Conservation (phyloP, 495 filamentous ascomycete species). For the Aspergillus nanangensis region DNA sequence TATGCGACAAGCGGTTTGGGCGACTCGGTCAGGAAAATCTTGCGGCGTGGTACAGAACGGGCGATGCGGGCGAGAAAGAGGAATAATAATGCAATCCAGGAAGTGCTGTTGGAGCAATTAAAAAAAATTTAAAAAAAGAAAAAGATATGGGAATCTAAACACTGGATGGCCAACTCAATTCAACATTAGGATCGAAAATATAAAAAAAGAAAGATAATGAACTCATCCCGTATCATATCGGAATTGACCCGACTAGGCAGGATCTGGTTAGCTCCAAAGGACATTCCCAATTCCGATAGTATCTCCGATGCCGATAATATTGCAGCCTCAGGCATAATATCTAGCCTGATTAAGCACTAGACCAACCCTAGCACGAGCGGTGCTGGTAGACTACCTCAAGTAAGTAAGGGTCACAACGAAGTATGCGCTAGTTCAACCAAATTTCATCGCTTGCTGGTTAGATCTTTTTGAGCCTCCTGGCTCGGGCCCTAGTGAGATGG, state of each 20-base stretch:
- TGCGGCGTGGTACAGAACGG: background rate
- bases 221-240: slow-evolving; percentile 3
- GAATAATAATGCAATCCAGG: background rate
- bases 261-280: background rate
- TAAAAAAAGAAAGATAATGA: background rate
- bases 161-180: background rate
- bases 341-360: background rate
- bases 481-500: slow-evolving; percentile 7
- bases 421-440: slow-evolving; percentile 12
- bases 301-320: background rate
- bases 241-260: background rate
- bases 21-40: background rate
- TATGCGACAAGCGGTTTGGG: background rate
- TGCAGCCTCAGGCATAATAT: background rate
- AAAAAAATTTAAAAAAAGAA: background rate
- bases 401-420: no score
- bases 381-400: no score
- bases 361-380: no score
- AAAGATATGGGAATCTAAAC: background rate
- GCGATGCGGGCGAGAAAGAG: background rate
- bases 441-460: no score
- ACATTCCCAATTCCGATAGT: background rate
- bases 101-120: no score
- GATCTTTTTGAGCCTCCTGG: background rate
- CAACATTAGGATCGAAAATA: background rate